phyloP scores from a whole-genome alignment of 768 basidiomycete genomes.

The Psilocybe tampanensis region DNA sequence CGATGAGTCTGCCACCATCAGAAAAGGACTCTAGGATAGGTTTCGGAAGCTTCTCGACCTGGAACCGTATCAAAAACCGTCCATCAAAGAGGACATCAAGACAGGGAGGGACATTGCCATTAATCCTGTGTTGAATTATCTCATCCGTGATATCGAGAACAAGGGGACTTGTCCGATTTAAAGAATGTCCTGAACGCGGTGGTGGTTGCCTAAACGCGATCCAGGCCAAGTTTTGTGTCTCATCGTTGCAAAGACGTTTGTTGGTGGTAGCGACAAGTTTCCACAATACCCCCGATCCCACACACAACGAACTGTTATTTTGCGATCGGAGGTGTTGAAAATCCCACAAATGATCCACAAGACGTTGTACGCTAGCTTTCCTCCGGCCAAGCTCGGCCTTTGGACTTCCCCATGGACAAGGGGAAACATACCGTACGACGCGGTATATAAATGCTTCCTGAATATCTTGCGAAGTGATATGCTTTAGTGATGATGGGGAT shows the following conservation, averaged over 20 bases:
- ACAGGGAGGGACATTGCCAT: conserved; percentile 22
- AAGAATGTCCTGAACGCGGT: conserved; percentile 30
- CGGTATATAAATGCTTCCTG: conserved; percentile 49
- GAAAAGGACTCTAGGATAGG: conserved; percentile 24
- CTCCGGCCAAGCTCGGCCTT: conserved; percentile 64
- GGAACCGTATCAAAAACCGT: conserved; percentile 59
- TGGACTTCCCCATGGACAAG: conserved; percentile 74
- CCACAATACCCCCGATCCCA: conserved; percentile 70
- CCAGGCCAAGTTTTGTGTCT: conserved; percentile 47
- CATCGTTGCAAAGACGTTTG: conserved; percentile 9
- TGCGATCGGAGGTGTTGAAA: conserved; percentile 24
- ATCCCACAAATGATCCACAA: conserved; percentile 52
- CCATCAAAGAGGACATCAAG: conserved; percentile 58
- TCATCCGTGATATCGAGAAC: conserved; percentile 44
- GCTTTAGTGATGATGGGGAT: conserved; percentile 34
- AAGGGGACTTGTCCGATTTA: conserved; percentile 25
- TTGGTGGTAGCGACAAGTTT: conserved; percentile 46
- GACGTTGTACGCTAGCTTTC: conserved; percentile 42
- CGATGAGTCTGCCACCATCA: conserved; percentile 1
- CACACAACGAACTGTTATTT: conserved; percentile 29
- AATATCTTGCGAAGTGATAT: conserved; percentile 36
- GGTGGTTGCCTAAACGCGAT: conserved; percentile 60
- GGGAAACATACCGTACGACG: conserved; percentile 71
- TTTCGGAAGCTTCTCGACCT: conserved; percentile 44
- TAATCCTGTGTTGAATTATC: conserved; percentile 21